These are phyloP conservation scores for Diospyros lotus DNA, from an alignment of 148 eudicot genomes.

Conservation along the genomic window DNA sequence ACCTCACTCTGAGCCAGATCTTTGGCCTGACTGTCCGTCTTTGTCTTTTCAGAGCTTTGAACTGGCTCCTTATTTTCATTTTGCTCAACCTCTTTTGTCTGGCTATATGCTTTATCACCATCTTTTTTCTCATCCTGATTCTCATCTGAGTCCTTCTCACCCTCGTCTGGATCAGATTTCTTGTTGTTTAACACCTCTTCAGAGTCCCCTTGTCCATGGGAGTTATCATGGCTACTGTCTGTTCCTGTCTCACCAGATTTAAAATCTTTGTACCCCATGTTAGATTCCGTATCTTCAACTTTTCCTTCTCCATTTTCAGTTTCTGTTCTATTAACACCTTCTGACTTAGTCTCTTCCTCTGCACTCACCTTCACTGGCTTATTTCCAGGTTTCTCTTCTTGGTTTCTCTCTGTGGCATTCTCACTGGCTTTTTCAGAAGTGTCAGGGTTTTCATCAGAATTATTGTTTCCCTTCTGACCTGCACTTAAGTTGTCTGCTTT, in stretches of 20 bases:
- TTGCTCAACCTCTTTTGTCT: conserved; percentile 12
- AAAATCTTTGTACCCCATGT: too few species aligned
- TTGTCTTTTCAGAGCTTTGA: conserved; percentile 21
- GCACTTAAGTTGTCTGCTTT: conserved; percentile 19
- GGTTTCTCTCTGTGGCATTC: conserved; percentile 17
- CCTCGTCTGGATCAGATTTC: neutral
- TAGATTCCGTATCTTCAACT: too few species aligned
- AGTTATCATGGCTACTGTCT: too few species aligned
- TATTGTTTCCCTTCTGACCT: conserved; percentile 4
- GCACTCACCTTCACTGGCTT: conserved; percentile 17
- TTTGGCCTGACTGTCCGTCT: conserved; percentile 13
- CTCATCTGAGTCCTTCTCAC: conserved; percentile 13
- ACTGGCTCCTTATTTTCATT: conserved; percentile 19
- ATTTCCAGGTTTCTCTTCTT: conserved; percentile 11
- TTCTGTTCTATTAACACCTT: neutral
- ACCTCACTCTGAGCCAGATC: neutral
- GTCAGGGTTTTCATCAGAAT: conserved; percentile 10
- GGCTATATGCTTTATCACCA: conserved; percentile 8
- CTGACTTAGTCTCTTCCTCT: conserved; percentile 14
- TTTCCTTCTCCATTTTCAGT: too few species aligned
- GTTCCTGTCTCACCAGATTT: too few species aligned
- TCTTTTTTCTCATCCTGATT: conserved; percentile 16
- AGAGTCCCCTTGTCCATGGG: too few species aligned
- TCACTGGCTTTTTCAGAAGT: conserved; percentile 13
- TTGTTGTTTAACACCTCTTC: too few species aligned